phyloP scores from a whole-genome alignment of 352 stramenopile species.

The Phytopythium montanum region DNA sequence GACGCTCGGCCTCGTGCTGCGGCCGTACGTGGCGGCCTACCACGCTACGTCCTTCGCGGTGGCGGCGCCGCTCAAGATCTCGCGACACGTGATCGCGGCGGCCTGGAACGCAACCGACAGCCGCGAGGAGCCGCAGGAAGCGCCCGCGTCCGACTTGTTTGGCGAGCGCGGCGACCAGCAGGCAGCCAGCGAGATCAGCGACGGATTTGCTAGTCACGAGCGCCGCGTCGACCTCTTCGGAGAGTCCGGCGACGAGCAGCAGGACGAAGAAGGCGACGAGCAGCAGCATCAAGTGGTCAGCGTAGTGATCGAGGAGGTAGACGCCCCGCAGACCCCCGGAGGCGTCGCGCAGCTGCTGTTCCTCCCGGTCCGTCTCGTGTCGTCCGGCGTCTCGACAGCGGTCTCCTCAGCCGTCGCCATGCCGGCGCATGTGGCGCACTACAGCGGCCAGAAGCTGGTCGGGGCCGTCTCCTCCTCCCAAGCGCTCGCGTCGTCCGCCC shows the following conservation, averaged over 20 bases:
- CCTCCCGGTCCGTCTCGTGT: constrained; percentile 52
- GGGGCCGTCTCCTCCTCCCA: constrained; percentile 57
- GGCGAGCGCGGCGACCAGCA: constrained; percentile 27
- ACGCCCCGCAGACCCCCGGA: constrained; percentile 8
- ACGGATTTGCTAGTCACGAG: constrained; percentile 12
- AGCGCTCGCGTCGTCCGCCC: constrained; percentile 47
- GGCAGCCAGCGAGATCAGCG: constrained; percentile 18
- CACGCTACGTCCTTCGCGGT: constrained; percentile 56
- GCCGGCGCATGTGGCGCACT: constrained; percentile 39
- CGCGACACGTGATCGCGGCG: constrained; percentile 42
- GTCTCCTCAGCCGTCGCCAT: constrained; percentile 44
- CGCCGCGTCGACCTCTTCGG: constrained; percentile 15
- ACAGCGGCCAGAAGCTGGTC: constrained; percentile 56
- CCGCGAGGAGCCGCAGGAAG: not conserved
- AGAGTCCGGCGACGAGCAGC: constrained; percentile 1
- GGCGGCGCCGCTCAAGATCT: constrained; percentile 51
- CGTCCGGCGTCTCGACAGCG: constrained; percentile 52
- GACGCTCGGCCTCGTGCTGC: constrained; percentile 55
- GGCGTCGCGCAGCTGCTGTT: constrained; percentile 55
- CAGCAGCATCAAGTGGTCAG: not conserved
- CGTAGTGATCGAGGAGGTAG: constrained; percentile 2
- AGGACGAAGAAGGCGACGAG: not conserved
- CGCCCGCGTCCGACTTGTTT: constrained; percentile 36
- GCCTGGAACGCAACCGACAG: constrained; percentile 17
- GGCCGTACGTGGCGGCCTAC: constrained; percentile 56